Base-by-base conservation (phyloP, 352 stramenopile species). In the Globisporangium alternatum region DNA sequence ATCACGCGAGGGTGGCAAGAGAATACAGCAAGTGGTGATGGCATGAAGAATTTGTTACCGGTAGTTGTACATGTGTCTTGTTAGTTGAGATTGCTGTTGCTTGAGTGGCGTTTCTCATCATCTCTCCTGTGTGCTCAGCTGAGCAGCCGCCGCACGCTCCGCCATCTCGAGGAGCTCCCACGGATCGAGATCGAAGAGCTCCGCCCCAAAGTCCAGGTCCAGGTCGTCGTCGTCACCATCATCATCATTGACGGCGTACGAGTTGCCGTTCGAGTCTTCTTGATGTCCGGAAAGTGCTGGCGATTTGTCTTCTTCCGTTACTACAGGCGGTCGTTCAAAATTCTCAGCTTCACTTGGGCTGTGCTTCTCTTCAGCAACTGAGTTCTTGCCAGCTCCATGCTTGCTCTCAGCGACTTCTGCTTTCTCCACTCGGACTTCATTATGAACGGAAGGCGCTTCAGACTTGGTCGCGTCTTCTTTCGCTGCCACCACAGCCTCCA, bases 141-240 rank as follows among this genome's bases (percentile, higher is more conserved):
- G 60, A 2, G 43, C 55, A 1, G 61, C 39, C 5, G 62, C 62
- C 5, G 54, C 62, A 12, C 51, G 62, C 15, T 56, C 62, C 15
- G 62, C 62, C 31, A 47, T 56, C 53, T 49, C 62, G 19, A 67
- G 53, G 7, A 67, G 62, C 44, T 57, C 53, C 62, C 44, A 62
- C 35, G 62, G 43, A 15, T 67, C 62, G 5, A 62, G 5, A n/a
- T 35, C 39, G 55, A 61, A 55, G 12, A 55, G 48, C 10, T 54
- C 47, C 12, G 17, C 15, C 13, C 30, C 59, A 52, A 65, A 57
- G 21, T 45, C 56, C 45, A 62, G 22, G 33, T 43, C 43, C 45
- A 62, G 22, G 45, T 43, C 53, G 43, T 62, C 62, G 19, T 61
- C 62, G 5, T 47, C 56, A 1, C 56, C 41, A 7, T 66, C 51